Evolutionary conservation across 2,329 filamentous ascomycete species (phyloP), one percentile per base, ranked within the genome.

Genomic region (Pyrenophora graminea): DNA sequence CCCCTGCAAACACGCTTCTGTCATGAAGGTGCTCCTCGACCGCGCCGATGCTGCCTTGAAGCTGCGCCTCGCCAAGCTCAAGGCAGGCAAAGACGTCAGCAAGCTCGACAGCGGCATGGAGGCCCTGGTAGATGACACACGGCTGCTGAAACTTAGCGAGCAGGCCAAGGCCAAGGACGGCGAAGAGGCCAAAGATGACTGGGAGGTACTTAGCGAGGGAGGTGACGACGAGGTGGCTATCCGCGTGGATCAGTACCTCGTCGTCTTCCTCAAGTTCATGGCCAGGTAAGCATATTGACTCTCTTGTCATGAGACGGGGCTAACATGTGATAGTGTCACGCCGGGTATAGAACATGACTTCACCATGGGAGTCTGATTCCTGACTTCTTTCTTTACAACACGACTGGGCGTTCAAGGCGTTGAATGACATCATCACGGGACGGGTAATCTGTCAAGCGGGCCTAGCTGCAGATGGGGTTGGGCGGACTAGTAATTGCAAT

Each of bases 271-370:
- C 52, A 94, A 94, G 82, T 89, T 89, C 69, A 80, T 80, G 77
- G 78, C 78, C 62, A 75, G 79, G 70, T 72, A 66, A 49, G 58
- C 45, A 31, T 8, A 42, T 34, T 8, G 9, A 7, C 19, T 1
- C 6, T 13, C n/a, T 18, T 9, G 7, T 13, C 2, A 18, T 1
- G 83, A 82, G 90, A 90, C 36, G 3, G 32, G 27, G 47, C 67
- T 73, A 65, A 71, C 74, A 90, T 90, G 79, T 31, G 86, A 88
- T 30, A 94, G 71, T 65, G 94, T 99, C 38, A 97, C 93, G 13
- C 94, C 94, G 5, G 92, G 92, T 40, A 97, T 99, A 74, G 93
- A 97, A 76, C 91, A 97, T 74, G 93, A 97, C 72, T 97, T 95
- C 73, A 97, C 93, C 1, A 97, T 97, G 91, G 90, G 91, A 5